Evolutionary conservation across 2,329 filamentous ascomycete genomes (phyloP).

Genomic region (Pestalotiopsis fici): DNA sequence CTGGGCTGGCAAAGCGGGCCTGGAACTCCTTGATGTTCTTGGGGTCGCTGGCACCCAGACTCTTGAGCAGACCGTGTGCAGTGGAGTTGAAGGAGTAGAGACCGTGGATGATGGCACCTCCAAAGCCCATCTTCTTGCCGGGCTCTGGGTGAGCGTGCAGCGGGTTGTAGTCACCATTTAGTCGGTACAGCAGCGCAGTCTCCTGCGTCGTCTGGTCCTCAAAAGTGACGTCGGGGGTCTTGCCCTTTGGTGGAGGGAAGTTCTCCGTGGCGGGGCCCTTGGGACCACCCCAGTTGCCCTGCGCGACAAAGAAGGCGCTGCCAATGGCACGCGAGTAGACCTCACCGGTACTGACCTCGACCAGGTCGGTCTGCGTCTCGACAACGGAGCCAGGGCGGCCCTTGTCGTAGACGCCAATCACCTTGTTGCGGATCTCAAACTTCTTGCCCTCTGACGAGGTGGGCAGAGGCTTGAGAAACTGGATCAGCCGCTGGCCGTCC

Average conservation of each 20-base stretch:
- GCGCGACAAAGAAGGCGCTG: slow-evolving; percentile 77
- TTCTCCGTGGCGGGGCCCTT: slow-evolving; percentile 81
- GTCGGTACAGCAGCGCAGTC: slow-evolving; percentile 76
- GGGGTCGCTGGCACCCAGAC: slow-evolving; percentile 75
- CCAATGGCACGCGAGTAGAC: slow-evolving; percentile 70
- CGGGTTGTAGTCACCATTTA: slow-evolving; percentile 95
- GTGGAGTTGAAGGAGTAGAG: slow-evolving; percentile 85
- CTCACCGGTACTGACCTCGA: slow-evolving; percentile 69
- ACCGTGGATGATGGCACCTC: slow-evolving; percentile 86
- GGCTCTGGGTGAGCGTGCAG: slow-evolving; percentile 86
- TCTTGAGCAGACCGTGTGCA: slow-evolving; percentile 71
- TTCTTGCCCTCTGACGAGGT: slow-evolving; percentile 68
- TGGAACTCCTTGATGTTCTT: slow-evolving; percentile 86
- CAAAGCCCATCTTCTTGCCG: slow-evolving; percentile 87
- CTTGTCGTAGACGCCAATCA: slow-evolving; percentile 88
- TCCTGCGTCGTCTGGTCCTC: slow-evolving; percentile 71
- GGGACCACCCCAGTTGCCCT: slow-evolving; percentile 83
- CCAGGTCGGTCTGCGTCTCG: slow-evolving; percentile 76
- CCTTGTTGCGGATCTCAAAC: slow-evolving; percentile 77
- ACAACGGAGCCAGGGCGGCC: slow-evolving; percentile 80
- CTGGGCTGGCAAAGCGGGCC: slow-evolving; percentile 82
- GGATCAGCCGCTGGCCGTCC: slow-evolving; percentile 81
- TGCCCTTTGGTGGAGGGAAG: slow-evolving; percentile 74
- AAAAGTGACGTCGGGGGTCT: slow-evolving; percentile 69
- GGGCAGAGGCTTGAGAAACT: slow-evolving; percentile 76